Conservation (phyloP, 2,329 filamentous ascomycete species). For the Botrytis squamosa region DNA sequence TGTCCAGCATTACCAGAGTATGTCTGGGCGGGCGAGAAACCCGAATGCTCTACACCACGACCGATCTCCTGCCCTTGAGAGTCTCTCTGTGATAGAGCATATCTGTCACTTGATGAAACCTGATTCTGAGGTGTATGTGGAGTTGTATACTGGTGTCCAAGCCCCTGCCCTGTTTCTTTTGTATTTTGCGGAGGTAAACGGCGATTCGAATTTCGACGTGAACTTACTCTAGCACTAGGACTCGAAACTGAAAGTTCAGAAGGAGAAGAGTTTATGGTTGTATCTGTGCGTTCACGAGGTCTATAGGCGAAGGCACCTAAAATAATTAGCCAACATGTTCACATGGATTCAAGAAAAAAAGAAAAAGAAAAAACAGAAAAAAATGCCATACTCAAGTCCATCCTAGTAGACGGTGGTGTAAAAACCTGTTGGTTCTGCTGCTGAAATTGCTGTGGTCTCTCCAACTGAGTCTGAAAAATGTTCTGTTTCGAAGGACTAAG, state of each 20-base stretch:
- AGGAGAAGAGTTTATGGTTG: conserved; percentile 29
- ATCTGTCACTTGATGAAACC: conserved; percentile 2
- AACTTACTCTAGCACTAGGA: conserved; percentile 33
- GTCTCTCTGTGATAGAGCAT: background rate
- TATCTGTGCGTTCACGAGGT: conserved; percentile 20
- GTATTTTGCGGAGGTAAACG: background rate
- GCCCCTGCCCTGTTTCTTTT: background rate
- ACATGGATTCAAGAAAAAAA: background rate
- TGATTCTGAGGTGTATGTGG: conserved; percentile 18
- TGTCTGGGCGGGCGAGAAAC: background rate
- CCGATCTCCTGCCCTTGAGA: conserved; percentile 7
- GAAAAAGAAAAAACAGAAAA: too few species aligned
- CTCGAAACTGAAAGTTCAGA: conserved; percentile 31
- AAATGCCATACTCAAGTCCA: conserved; percentile 27
- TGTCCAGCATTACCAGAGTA: background rate
- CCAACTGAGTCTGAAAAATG: conserved; percentile 25
- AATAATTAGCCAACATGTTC: conserved; percentile 24
- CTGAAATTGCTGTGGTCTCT: conserved; percentile 30
- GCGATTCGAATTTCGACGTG: conserved; percentile 29
- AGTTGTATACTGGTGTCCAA: background rate
- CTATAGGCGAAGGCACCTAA: conserved; percentile 31
- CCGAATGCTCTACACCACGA: background rate
- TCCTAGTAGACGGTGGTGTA: conserved; percentile 33
- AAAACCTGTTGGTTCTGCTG: conserved; percentile 32
- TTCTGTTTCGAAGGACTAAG: conserved; percentile 16